Percentiles rank a stretch among this genome's conserved stretches.
phyloP scores from a whole-genome alignment of 2,329 filamentous ascomycete species.

The Xylogone sp. region DNA sequence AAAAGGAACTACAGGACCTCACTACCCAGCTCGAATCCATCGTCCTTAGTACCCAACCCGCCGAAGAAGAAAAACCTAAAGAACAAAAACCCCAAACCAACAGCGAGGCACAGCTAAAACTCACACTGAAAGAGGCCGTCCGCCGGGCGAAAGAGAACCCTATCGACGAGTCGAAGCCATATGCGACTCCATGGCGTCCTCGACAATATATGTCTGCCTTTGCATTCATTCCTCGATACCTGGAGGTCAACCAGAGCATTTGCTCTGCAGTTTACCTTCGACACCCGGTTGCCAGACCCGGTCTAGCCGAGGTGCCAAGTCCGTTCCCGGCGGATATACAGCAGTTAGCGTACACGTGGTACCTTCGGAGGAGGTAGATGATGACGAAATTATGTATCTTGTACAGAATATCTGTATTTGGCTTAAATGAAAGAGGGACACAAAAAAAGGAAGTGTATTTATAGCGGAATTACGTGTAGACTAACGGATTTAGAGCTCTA shows the following conservation, averaged over 20 bases:
- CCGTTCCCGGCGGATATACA: slow-evolving; percentile 69
- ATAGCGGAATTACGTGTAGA: neutral
- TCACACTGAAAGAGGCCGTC: slow-evolving; percentile 6
- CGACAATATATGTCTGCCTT: slow-evolving; percentile 86
- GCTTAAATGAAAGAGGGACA: no score
- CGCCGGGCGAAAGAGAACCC: slow-evolving; percentile 63
- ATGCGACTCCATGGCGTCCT: slow-evolving; percentile 86
- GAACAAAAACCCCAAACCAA: slow-evolving; percentile 20
- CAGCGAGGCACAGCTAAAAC: slow-evolving; percentile 7
- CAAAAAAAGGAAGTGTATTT: neutral
- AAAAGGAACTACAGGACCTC: slow-evolving; percentile 6
- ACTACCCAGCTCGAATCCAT: slow-evolving; percentile 5
- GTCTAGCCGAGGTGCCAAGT: slow-evolving; percentile 77
- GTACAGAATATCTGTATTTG: neutral
- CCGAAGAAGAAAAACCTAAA: slow-evolving; percentile 32
- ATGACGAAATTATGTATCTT: neutral
- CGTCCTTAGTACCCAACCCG: slow-evolving; percentile 11
- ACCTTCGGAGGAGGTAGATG: slow-evolving; percentile 49
- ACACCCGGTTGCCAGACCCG: slow-evolving; percentile 85
- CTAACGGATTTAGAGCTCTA: neutral
- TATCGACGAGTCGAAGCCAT: slow-evolving; percentile 73
- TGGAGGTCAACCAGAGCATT: slow-evolving; percentile 97
- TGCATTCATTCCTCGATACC: slow-evolving; percentile 89
- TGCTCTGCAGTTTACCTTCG: slow-evolving; percentile 93
- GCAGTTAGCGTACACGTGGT: slow-evolving; percentile 91